A percentile compares a stretch with the other conserved stretches of the same genome.
Evolutionary conservation across 164 flowering plant genomes (phyloP).

Genomic region (Echeveria elegans): DNA sequence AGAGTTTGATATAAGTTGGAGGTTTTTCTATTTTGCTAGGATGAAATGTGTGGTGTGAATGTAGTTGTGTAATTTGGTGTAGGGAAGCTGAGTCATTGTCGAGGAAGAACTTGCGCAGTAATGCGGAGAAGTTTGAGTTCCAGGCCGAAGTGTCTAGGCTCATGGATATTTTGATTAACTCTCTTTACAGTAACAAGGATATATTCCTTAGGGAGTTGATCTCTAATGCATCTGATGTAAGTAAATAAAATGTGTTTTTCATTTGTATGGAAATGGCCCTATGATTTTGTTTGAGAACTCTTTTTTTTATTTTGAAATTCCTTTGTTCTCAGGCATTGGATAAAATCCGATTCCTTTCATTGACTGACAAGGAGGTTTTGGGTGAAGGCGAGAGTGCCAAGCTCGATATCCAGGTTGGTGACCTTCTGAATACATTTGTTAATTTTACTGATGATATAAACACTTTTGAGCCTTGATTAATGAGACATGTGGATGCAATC

Average conservation of each 20-base stretch:
- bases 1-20: not conserved
- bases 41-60: not conserved
- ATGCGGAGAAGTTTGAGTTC: constrained; percentile 92
- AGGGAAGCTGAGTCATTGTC: constrained; percentile 96
- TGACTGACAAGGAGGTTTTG: constrained; percentile 82
- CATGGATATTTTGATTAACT: constrained; percentile 91
- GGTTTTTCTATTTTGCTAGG: not conserved
- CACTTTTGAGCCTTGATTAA: not conserved
- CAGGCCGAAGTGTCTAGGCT: constrained; percentile 99
- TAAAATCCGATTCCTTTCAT: constrained; percentile 87
- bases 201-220: constrained; percentile 95
- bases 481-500: not conserved
- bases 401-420: constrained; percentile 84
- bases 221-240: constrained; percentile 97
- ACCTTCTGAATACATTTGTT: too few relatives aligned
- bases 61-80: not conserved
- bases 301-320: not conserved
- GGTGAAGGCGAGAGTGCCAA: constrained; percentile 90
- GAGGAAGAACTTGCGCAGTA: constrained; percentile 53
- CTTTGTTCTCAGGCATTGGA: constrained; percentile 64
- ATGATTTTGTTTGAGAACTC: not conserved
- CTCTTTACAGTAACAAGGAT: constrained; percentile 94
- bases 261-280: not conserved
- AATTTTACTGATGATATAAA: not conserved
- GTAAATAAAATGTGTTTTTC: constrained; percentile 5